phyloP scores from a whole-genome alignment of 164 flowering plant genomes.

The Sextonia rubra region DNA sequence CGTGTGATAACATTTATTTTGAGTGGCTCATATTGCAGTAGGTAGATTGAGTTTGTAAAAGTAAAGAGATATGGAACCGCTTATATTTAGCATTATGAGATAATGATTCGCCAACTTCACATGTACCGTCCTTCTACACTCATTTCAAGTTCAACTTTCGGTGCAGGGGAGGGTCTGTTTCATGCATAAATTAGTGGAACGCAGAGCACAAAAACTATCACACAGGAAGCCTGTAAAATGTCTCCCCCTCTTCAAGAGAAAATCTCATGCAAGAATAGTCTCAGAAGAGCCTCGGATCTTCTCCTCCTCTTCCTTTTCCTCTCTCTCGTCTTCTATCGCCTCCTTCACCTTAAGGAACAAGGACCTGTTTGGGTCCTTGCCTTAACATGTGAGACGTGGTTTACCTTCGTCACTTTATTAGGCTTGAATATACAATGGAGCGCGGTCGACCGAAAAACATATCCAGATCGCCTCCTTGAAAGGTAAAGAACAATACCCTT shows the following conservation, averaged over 20 bases:
- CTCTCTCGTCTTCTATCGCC: slow-evolving; percentile 43
- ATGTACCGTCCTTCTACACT: too few species aligned
- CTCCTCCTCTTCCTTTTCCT: slow-evolving; percentile 36
- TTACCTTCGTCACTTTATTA: slow-evolving; percentile 44
- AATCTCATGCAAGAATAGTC: slow-evolving; percentile 14
- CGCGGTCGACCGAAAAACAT: slow-evolving; percentile 27
- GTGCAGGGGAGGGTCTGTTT: too few species aligned
- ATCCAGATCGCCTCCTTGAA: slow-evolving; percentile 36
- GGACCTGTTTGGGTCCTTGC: slow-evolving; percentile 43
- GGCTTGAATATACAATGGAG: slow-evolving; percentile 36
- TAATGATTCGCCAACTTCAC: too few species aligned
- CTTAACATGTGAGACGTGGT: slow-evolving; percentile 47
- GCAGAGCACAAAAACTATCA: too few species aligned
- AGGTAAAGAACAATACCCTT: slow-evolving; percentile 16
- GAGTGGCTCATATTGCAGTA: too few species aligned
- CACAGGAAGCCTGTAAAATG: not conserved
- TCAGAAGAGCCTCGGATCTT: slow-evolving; percentile 23
- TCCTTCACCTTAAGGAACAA: slow-evolving; percentile 20
- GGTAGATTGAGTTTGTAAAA: too few species aligned
- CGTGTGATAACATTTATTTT: too few species aligned
- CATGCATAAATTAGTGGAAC: too few species aligned
- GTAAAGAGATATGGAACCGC: too few species aligned
- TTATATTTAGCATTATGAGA: too few species aligned
- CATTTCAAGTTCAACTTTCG: too few species aligned
- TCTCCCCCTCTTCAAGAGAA: slow-evolving; percentile 8